Conservation (phyloP, 306 rosid species). For the Gastrolobium bilobum region DNA sequence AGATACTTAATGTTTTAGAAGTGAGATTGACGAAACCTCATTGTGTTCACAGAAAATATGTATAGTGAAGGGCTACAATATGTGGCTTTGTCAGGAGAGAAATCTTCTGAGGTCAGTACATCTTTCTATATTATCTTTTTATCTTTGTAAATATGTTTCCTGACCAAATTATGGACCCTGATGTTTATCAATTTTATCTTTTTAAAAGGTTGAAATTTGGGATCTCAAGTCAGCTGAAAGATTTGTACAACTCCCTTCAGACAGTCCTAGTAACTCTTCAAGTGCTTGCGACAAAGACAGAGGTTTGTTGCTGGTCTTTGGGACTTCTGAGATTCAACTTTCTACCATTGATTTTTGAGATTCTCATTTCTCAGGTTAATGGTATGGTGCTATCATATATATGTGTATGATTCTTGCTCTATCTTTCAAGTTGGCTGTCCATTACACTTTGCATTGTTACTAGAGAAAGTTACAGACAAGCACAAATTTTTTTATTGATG, state of each 20-base stretch:
- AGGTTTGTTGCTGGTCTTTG: constrained; percentile 54
- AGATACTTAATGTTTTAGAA: constrained; percentile 15
- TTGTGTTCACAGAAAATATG: constrained; percentile 49
- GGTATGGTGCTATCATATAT: not conserved
- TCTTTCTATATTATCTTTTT: constrained; percentile 43
- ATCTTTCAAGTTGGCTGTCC: constrained; percentile 16
- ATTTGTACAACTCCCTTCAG: constrained; percentile 66
- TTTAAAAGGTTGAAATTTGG: constrained; percentile 90
- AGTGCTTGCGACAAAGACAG: constrained; percentile 61
- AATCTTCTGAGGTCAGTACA: constrained; percentile 71
- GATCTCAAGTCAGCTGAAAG: constrained; percentile 83
- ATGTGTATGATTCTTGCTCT: not conserved
- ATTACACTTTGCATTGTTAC: constrained; percentile 1
- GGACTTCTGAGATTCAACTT: constrained; percentile 34
- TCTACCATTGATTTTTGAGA: constrained; percentile 18
- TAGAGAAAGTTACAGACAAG: constrained; percentile 29
- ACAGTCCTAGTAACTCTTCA: constrained; percentile 50
- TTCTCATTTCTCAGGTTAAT: constrained; percentile 16
- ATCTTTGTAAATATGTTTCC: constrained; percentile 24
- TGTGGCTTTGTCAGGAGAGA: constrained; percentile 86
- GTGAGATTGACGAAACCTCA: constrained; percentile 40
- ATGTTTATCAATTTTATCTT: constrained; percentile 45
- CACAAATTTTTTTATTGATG: constrained; percentile 5
- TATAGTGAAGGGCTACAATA: constrained; percentile 62
- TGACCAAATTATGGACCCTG: constrained; percentile 12